Evolutionary conservation across 2,329 filamentous ascomycete species (phyloP), one percentile per base, ranked within the genome.

Genomic region (Fusarium oligoseptatum): DNA sequence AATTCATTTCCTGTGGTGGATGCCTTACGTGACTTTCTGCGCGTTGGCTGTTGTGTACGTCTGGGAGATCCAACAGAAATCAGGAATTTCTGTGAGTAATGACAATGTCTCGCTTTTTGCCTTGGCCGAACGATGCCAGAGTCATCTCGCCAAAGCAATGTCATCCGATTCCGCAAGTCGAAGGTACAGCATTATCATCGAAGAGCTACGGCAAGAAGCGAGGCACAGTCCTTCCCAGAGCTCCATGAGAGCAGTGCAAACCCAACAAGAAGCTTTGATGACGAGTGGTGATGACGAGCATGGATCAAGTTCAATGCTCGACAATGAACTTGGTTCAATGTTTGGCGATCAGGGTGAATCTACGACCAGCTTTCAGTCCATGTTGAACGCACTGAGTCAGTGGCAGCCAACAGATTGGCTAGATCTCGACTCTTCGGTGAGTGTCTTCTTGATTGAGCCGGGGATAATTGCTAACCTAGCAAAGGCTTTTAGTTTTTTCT

Each of bases 1-100:
- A 1, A 87, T 88, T 50, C 83, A 87, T 61, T 84, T 85, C 0
- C 88, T 88, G 52, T 88, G 87, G 85, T 88, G 86, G 78, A 88
- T 86, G 15, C 86, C 88, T 61, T 88, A 88, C 70, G 86, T 88
- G 8, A 84, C 86, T 0, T 89, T 89, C 66, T 89, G 86, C 69
- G 87, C 88, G 0, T 81, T 90, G 3, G 86, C 87, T 0, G 85
- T 89, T 10, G 79, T 88, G 1, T 90, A 89, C 69, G 84, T 89
- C 8, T 88, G 86, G 81, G 82, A 86, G n/a, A 89, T 90, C 17
- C 87, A 88, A 73, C 83, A 77, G 39, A 76, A 73, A 32, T 74
- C 77, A 2, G 65, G 71, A 14, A 67, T 72, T 2, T 22, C 36
- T 1, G 29, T 50, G 6, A 50, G 64, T 1, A 62, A 22, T 11